These are phyloP conservation scores for Pichia californica DNA, from an alignment of 805 yeast genomes.

Conservation along the genomic window DNA sequence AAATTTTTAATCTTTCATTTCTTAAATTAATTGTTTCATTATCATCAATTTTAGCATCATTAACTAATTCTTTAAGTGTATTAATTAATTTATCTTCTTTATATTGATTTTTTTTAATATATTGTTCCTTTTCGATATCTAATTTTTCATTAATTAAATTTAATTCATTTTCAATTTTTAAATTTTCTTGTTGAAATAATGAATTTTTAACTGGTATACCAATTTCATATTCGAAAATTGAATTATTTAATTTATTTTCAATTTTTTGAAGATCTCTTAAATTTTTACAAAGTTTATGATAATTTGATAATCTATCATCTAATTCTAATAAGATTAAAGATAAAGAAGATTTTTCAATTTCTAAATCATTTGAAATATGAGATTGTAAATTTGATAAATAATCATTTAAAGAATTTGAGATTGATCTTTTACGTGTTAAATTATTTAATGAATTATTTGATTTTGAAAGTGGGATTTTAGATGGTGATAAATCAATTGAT, in stretches of 20 bases:
- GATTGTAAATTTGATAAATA: slow-evolving; percentile 3
- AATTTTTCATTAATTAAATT: slow-evolving; percentile 13
- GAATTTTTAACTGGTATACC: slow-evolving; percentile 4
- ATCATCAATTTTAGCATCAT: slow-evolving; percentile 28
- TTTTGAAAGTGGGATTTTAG: slow-evolving; percentile 4
- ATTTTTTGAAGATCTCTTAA: slow-evolving; percentile 2
- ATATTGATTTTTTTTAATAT: slow-evolving; percentile 13
- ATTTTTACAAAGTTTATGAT: background rate
- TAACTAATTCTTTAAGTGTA: slow-evolving; percentile 17
- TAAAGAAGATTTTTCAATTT: background rate
- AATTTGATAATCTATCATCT: background rate
- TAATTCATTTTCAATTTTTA: background rate
- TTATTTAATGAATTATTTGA: background rate
- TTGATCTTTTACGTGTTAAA: slow-evolving; percentile 2
- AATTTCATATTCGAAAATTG: slow-evolving; percentile 6
- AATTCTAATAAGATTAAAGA: background rate
- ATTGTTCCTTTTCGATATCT: slow-evolving; percentile 31
- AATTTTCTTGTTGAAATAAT: background rate
- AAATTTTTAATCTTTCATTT: slow-evolving; percentile 15
- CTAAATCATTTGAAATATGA: slow-evolving; percentile 4
- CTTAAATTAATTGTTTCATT: slow-evolving; percentile 22
- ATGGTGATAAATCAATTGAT: background rate
- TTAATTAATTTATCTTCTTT: slow-evolving; percentile 17
- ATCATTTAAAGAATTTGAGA: background rate
- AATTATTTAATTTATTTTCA: background rate